phyloP scores from a whole-genome alignment of 2,329 filamentous ascomycete genomes.

The Simplicillium aogashimaense region DNA sequence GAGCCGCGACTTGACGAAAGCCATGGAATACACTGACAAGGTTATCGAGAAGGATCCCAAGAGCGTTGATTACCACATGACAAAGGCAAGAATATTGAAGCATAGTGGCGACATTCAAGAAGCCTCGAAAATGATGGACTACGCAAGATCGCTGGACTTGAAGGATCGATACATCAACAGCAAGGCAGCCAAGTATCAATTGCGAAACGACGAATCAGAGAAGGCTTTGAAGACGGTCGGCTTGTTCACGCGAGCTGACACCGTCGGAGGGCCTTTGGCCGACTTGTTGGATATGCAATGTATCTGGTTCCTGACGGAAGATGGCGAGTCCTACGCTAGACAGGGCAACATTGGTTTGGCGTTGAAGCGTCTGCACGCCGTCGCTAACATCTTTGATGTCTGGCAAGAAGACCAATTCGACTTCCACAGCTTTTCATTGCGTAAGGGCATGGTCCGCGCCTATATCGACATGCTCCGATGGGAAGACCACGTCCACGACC shows the following conservation, averaged over 20 bases:
- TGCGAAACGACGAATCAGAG: conserved; percentile 85
- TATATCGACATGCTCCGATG: conserved; percentile 95
- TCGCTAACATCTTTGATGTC: conserved; percentile 88
- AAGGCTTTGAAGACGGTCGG: conserved; percentile 80
- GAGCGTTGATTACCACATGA: conserved; percentile 88
- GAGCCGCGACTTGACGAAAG: conserved; percentile 75
- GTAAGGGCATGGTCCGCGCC: conserved; percentile 89
- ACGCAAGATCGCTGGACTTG: conserved; percentile 73
- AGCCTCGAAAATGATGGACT: conserved; percentile 81
- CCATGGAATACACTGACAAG: conserved; percentile 72
- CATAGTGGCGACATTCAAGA: conserved; percentile 71
- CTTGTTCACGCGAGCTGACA: conserved; percentile 88
- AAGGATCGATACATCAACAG: conserved; percentile 97
- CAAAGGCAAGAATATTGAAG: conserved; percentile 90
- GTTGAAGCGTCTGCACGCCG: conserved; percentile 80
- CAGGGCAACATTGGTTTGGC: conserved; percentile 76
- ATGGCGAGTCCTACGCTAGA: conserved; percentile 79
- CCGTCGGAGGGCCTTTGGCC: conserved; percentile 74
- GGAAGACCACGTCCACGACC: conserved; percentile 85
- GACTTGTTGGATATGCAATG: conserved; percentile 98
- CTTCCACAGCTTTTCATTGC: conserved; percentile 94
- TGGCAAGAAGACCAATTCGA: conserved; percentile 99
- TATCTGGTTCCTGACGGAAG: conserved; percentile 93
- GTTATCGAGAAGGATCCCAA: conserved; percentile 70
- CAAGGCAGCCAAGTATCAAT: conserved; percentile 92